Evolutionary conservation across 306 rosid genomes (phyloP).

Genomic region (Trifolium dubium): DNA sequence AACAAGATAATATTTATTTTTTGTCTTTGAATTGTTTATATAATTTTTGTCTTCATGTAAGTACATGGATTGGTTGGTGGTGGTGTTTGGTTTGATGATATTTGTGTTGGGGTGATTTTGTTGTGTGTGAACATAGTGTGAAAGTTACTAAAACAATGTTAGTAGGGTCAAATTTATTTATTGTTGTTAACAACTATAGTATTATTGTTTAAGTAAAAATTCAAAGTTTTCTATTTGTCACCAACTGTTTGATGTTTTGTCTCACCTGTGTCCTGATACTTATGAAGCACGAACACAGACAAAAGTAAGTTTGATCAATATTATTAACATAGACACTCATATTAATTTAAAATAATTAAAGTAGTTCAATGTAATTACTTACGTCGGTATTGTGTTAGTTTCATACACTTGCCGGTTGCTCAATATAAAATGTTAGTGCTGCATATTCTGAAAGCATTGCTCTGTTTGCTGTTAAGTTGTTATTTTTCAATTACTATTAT

Average conservation of each 20-base stretch:
- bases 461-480: background rate
- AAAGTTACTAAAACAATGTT: background rate
- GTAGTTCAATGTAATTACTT: background rate
- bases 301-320: background rate
- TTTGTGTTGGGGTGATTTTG: conserved; percentile 3
- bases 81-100: conserved; percentile 11
- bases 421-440: background rate
- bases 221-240: conserved; percentile 1
- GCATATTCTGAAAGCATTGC: too few relatives aligned
- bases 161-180: background rate
- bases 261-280: background rate
- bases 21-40: conserved; percentile 5
- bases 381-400: background rate
- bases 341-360: background rate
- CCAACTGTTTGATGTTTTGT: conserved; percentile 5
- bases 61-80: conserved; percentile 7
- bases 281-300: too few relatives aligned
- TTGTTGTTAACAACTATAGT: conserved; percentile 1
- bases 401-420: background rate
- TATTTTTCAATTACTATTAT: background rate
- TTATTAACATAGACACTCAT: background rate
- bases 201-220: background rate
- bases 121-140: background rate
- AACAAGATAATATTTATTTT: conserved; percentile 23
- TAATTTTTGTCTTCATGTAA: background rate